These are phyloP conservation scores for Dendrothele bispora DNA, from an alignment of 768 basidiomycete species.

Conservation along the genomic window DNA sequence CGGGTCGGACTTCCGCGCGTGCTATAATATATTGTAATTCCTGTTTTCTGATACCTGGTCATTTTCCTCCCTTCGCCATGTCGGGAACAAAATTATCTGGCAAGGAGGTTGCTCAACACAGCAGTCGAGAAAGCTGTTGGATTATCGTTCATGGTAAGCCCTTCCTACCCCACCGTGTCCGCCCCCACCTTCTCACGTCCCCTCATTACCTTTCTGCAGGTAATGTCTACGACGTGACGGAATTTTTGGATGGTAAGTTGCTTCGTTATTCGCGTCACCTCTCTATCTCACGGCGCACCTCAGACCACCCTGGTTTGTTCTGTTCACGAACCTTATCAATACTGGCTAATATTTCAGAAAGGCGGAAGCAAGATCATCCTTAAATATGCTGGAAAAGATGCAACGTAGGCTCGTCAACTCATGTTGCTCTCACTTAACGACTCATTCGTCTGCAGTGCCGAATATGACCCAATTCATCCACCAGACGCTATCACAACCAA, in stretches of 20 bases:
- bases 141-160: slow-evolving; percentile 79
- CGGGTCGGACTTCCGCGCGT: too few species aligned
- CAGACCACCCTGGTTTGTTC: slow-evolving; percentile 63
- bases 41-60: neutral
- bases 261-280: neutral
- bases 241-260: slow-evolving; percentile 67
- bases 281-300: too few species aligned
- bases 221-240: slow-evolving; percentile 77
- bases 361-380: slow-evolving; percentile 85
- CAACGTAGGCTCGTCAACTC: slow-evolving; percentile 57
- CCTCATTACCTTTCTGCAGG: slow-evolving; percentile 36
- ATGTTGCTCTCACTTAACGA: neutral
- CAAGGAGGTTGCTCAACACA: slow-evolving; percentile 54
- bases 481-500: slow-evolving; percentile 77
- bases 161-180: neutral
- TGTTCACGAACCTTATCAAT: neutral
- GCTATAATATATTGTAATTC: too few species aligned
- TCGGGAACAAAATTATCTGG: slow-evolving; percentile 38
- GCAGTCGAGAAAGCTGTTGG: slow-evolving; percentile 66
- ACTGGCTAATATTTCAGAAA: slow-evolving; percentile 28
- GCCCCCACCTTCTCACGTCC: neutral
- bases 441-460: slow-evolving; percentile 43
- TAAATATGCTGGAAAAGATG: slow-evolving; percentile 88
- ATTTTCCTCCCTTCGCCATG: slow-evolving; percentile 1
- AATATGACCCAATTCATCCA: slow-evolving; percentile 90